Evolutionary conservation across 2,329 filamentous ascomycete genomes (phyloP).

Genomic region (Mycocentrospora acerina): DNA sequence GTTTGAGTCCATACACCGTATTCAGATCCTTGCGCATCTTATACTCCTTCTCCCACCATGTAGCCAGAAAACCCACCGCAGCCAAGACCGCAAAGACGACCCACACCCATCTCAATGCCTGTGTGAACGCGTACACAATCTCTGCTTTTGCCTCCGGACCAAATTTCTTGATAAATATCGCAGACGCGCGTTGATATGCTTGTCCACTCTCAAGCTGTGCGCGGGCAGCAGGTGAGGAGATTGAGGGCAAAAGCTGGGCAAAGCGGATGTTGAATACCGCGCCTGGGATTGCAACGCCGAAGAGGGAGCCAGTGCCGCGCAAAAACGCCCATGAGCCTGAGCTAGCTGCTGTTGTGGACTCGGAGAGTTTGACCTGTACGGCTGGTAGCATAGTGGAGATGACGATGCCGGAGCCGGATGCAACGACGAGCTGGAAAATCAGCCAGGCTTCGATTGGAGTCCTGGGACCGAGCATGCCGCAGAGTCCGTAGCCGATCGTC

Average conservation of each 20-base stretch:
- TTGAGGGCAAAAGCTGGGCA: constrained; percentile 11
- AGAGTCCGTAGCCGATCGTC: constrained; percentile 22
- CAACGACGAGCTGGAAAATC: constrained; percentile 25
- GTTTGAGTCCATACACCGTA: constrained; percentile 44
- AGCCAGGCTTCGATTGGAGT: constrained; percentile 19
- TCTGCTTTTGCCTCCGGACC: constrained; percentile 16
- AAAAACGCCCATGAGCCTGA: constrained; percentile 34
- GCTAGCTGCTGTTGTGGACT: constrained; percentile 19
- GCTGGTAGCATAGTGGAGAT: constrained; percentile 32
- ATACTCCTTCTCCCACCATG: constrained; percentile 40
- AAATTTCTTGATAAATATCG: constrained; percentile 22
- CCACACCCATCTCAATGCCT: constrained; percentile 43
- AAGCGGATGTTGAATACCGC: constrained; percentile 33
- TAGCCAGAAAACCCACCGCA: constrained; percentile 35
- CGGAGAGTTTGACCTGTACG: constrained; percentile 30
- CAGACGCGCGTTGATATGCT: constrained; percentile 30
- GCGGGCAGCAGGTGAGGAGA: constrained; percentile 6
- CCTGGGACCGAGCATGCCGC: constrained; percentile 13
- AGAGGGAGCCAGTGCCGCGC: constrained; percentile 29
- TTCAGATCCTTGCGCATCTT: constrained; percentile 43
- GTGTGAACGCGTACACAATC: constrained; percentile 38
- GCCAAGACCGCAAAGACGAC: constrained; percentile 37
- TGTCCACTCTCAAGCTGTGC: constrained; percentile 17
- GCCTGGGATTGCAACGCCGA: constrained; percentile 31
- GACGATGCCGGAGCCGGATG: constrained; percentile 27